phyloP scores from a whole-genome alignment of 768 basidiomycete genomes.

The Xerocomellus chrysenteron region DNA sequence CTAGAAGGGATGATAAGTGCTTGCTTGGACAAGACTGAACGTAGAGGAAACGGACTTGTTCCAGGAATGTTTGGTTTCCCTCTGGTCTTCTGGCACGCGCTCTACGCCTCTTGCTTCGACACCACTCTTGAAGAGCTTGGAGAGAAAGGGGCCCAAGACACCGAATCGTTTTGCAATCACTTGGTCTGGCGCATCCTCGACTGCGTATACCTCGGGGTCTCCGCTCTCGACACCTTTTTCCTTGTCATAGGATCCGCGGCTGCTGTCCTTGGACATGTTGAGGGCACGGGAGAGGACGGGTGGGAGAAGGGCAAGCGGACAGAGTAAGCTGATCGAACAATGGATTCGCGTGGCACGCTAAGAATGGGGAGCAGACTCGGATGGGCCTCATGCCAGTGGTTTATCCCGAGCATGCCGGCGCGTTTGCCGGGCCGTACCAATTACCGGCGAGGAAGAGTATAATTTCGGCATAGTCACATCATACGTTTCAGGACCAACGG shows the following conservation, averaged over 20 bases:
- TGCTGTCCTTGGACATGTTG: conserved; percentile 6
- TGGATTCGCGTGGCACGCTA: too few relatives aligned
- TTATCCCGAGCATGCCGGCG: too few relatives aligned
- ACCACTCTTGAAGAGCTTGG: conserved; percentile 44
- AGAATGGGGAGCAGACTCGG: too few relatives aligned
- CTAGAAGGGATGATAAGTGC: conserved; percentile 21
- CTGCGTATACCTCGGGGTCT: neutral
- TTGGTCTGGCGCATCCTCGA: conserved; percentile 29
- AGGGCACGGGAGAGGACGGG: neutral
- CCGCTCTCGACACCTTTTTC: conserved; percentile 15
- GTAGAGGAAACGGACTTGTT: conserved; percentile 36
- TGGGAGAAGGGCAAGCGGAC: too few relatives aligned
- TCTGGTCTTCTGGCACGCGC: conserved; percentile 50
- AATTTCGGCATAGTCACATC: too few relatives aligned
- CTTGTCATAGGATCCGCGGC: conserved; percentile 9
- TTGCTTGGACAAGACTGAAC: neutral
- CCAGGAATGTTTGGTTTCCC: conserved; percentile 44
- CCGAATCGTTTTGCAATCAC: conserved; percentile 33
- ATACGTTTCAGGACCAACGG: too few relatives aligned
- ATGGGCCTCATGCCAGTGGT: too few relatives aligned
- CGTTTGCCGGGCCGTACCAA: too few relatives aligned
- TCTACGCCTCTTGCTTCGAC: conserved; percentile 57
- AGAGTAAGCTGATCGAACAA: too few relatives aligned
- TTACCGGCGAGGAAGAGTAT: too few relatives aligned
- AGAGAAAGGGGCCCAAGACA: conserved; percentile 30